Percentiles rank a stretch among this genome's conserved stretches.
Evolutionary conservation across 768 basidiomycete species (phyloP).

Genomic region (Ramaria sp.): DNA sequence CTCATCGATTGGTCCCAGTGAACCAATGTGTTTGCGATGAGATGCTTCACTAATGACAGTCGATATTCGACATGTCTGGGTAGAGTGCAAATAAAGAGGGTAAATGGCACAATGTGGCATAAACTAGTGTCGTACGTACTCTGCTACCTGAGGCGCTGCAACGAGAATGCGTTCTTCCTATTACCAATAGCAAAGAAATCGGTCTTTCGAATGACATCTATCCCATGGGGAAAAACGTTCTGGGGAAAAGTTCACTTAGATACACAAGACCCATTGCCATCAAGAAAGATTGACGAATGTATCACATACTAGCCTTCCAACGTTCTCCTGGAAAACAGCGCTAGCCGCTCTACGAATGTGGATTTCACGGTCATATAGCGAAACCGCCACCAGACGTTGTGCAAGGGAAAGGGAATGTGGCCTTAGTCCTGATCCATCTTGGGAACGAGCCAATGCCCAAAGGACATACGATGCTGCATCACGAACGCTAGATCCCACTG

Average conservation of each 20-base stretch:
- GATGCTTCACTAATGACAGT: slow-evolving; percentile 53
- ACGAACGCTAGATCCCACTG: slow-evolving; percentile 88
- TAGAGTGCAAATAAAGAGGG: slow-evolving; percentile 6
- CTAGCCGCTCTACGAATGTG: slow-evolving; percentile 93
- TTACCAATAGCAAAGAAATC: slow-evolving; percentile 94
- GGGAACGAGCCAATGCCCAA: slow-evolving; percentile 86
- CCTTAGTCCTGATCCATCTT: slow-evolving; percentile 44
- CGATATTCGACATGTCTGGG: slow-evolving; percentile 73
- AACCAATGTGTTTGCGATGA: slow-evolving; percentile 61
- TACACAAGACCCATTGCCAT: background rate
- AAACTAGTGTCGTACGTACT: slow-evolving; percentile 38
- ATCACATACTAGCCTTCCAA: slow-evolving; percentile 75
- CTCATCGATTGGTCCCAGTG: slow-evolving; percentile 89
- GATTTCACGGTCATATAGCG: slow-evolving; percentile 88
- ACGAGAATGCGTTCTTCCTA: slow-evolving; percentile 74
- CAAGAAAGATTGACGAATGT: slow-evolving; percentile 1
- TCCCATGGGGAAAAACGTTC: slow-evolving; percentile 89
- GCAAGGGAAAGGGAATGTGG: slow-evolving; percentile 61
- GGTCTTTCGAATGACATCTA: slow-evolving; percentile 82
- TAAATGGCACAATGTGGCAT: slow-evolving; percentile 6
- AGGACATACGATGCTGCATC: slow-evolving; percentile 91
- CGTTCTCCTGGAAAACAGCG: slow-evolving; percentile 95
- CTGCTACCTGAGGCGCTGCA: slow-evolving; percentile 79
- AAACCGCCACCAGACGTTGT: slow-evolving; percentile 59
- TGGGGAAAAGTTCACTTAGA: slow-evolving; percentile 24